phyloP scores from a whole-genome alignment of 805 yeast species.

The Martiniozyma abietophila region DNA sequence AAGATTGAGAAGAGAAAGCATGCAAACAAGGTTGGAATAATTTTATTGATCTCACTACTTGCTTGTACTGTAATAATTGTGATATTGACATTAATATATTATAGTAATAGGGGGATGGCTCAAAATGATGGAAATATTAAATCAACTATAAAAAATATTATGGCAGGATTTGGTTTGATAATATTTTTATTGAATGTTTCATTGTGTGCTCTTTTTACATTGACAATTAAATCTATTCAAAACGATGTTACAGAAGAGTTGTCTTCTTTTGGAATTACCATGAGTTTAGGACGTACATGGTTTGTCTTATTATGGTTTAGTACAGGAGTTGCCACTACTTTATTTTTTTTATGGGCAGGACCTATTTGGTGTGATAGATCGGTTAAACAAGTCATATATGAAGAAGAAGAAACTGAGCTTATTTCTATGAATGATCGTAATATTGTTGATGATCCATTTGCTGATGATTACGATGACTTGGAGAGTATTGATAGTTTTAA shows the following conservation, averaged over 20 bases:
- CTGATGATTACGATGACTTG: not conserved
- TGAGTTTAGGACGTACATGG: conserved; percentile 29
- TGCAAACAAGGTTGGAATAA: conserved; percentile 23
- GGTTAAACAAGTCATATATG: not conserved
- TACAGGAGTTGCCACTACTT: conserved; percentile 19
- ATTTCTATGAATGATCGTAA: conserved; percentile 6
- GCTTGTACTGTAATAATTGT: conserved; percentile 26
- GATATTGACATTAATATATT: conserved; percentile 26
- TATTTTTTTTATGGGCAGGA: conserved; percentile 28
- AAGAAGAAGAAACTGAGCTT: conserved; percentile 5
- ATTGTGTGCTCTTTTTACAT: too few relatives aligned
- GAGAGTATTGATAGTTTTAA: not conserved
- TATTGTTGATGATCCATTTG: conserved; percentile 6
- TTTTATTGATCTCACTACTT: conserved; percentile 23
- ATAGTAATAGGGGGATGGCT: conserved; percentile 28
- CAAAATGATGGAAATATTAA: conserved; percentile 29
- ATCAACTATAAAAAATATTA: conserved; percentile 25
- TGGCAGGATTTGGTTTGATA: conserved; percentile 23
- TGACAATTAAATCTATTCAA: conserved; percentile 15
- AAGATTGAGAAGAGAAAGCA: conserved; percentile 14
- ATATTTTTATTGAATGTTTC: too few relatives aligned
- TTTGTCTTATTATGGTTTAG: conserved; percentile 37
- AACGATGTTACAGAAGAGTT: conserved; percentile 26
- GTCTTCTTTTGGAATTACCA: conserved; percentile 36
- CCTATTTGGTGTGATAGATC: conserved; percentile 50